phyloP scores from a whole-genome alignment of 1,284 basidiomycete species.

The Cryptococcus hybrid region DNA sequence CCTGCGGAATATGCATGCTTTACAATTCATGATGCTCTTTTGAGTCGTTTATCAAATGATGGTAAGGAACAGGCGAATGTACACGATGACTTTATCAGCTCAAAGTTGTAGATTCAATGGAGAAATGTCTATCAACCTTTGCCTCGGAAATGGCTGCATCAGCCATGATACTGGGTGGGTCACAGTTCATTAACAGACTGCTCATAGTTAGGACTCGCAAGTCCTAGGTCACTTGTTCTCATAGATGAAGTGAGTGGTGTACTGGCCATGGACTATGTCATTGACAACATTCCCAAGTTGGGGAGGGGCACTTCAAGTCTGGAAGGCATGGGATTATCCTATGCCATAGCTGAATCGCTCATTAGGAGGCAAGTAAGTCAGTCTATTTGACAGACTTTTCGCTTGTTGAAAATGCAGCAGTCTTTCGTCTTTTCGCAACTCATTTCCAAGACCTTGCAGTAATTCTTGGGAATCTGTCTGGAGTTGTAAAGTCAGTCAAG shows the following conservation, averaged over 20 bases:
- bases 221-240: conserved; percentile 68
- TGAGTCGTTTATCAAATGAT: conserved; percentile 87
- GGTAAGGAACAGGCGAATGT: conserved; percentile 29
- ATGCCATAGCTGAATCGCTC: conserved; percentile 87
- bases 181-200: too few species aligned
- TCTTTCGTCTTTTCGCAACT: conserved; percentile 88
- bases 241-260: conserved; percentile 78
- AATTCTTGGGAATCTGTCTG: conserved; percentile 34
- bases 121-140: conserved; percentile 86
- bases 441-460: conserved; percentile 52
- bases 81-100: background rate
- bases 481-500: conserved; percentile 24
- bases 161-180: conserved; percentile 76
- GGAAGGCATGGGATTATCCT: conserved; percentile 85
- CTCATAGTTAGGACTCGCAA: conserved; percentile 63
- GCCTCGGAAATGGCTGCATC: conserved; percentile 87
- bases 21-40: conserved; percentile 73
- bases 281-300: conserved; percentile 23
- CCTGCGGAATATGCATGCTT: conserved; percentile 88
- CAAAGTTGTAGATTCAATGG: conserved; percentile 54
- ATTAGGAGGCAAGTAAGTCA: conserved; percentile 64
- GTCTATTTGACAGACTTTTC: conserved; percentile 3
- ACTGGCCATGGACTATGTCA: conserved; percentile 2
- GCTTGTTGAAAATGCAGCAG: conserved; percentile 47
- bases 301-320: conserved; percentile 74